phyloP scores from a whole-genome alignment of 495 filamentous ascomycete species.

The Penicillium coffeae region DNA sequence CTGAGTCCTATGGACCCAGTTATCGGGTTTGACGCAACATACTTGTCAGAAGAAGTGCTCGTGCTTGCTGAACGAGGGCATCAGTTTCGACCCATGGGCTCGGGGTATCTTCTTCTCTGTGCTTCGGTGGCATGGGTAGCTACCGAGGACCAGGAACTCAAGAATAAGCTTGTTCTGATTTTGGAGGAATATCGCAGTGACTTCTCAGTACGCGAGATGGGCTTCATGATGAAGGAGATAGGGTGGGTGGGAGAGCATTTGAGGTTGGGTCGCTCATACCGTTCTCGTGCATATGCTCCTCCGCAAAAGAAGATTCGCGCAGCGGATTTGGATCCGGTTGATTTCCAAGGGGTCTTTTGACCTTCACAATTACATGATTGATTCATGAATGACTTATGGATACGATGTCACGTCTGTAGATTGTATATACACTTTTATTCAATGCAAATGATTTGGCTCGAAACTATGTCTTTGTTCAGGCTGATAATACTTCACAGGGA shows the following conservation, averaged over 20 bases:
- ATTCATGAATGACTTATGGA: not conserved
- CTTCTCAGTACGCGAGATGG: constrained; percentile 11
- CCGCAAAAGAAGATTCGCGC: not conserved
- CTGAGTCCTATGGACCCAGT: constrained; percentile 12
- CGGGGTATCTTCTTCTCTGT: constrained; percentile 29
- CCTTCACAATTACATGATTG: not conserved
- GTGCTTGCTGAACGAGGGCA: constrained; percentile 20
- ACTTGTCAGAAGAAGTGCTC: constrained; percentile 27
- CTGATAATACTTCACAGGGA: not conserved
- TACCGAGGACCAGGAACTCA: constrained; percentile 15
- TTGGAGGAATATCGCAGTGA: constrained; percentile 29
- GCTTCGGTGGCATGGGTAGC: constrained; percentile 27
- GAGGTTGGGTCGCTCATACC: constrained; percentile 8
- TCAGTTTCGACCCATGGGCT: constrained; percentile 31
- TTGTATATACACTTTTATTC: not conserved
- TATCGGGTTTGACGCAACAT: constrained; percentile 19
- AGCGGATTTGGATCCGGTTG: too few relatives aligned
- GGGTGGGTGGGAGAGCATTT: constrained; percentile 12
- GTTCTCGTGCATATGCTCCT: not conserved
- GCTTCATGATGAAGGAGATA: constrained; percentile 2
- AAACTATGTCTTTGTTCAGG: not conserved
- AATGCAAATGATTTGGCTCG: not conserved
- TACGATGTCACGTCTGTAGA: not conserved
- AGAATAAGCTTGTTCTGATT: constrained; percentile 7
- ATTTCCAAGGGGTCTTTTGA: not conserved